These are phyloP conservation scores for Tephrocybe sp. DNA, from an alignment of 768 basidiomycete species.

Conservation along the genomic window DNA sequence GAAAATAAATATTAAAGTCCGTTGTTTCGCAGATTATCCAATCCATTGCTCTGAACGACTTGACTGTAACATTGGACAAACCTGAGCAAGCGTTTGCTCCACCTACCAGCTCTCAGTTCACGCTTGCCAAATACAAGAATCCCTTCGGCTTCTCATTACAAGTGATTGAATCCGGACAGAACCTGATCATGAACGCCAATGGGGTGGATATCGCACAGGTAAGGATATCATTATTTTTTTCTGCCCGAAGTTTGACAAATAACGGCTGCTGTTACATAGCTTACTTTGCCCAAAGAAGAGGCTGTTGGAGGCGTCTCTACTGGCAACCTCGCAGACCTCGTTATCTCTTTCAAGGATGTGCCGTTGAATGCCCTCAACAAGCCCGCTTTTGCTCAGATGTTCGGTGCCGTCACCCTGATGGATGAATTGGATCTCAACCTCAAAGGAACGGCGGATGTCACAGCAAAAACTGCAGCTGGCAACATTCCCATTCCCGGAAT, in stretches of 20 bases:
- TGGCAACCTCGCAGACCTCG: constrained; percentile 60
- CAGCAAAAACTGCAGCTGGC: constrained; percentile 60
- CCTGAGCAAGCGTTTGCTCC: constrained; percentile 58
- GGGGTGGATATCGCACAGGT: constrained; percentile 56
- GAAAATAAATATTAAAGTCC: not conserved
- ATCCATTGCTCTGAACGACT: constrained; percentile 57
- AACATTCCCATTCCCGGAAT: constrained; percentile 64
- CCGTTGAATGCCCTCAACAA: constrained; percentile 56
- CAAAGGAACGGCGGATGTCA: constrained; percentile 56
- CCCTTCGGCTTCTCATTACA: constrained; percentile 77
- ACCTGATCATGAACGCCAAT: constrained; percentile 46
- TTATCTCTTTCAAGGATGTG: constrained; percentile 53
- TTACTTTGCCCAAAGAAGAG: constrained; percentile 45
- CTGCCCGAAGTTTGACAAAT: not conserved
- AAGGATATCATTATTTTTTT: constrained; percentile 12
- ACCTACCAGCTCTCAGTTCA: constrained; percentile 52
- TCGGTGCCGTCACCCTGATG: constrained; percentile 56
- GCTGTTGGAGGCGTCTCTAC: constrained; percentile 65
- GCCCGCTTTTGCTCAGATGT: constrained; percentile 52
- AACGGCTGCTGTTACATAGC: constrained; percentile 28
- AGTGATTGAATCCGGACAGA: constrained; percentile 53
- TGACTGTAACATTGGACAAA: constrained; percentile 50
- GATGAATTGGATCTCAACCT: constrained; percentile 43
- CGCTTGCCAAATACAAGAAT: constrained; percentile 61
- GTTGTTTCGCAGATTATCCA: constrained; percentile 47